Evolutionary conservation across 2,329 filamentous ascomycete genomes (phyloP), one percentile per base, ranked within the genome.

Genomic region (Septoria linicola): DNA sequence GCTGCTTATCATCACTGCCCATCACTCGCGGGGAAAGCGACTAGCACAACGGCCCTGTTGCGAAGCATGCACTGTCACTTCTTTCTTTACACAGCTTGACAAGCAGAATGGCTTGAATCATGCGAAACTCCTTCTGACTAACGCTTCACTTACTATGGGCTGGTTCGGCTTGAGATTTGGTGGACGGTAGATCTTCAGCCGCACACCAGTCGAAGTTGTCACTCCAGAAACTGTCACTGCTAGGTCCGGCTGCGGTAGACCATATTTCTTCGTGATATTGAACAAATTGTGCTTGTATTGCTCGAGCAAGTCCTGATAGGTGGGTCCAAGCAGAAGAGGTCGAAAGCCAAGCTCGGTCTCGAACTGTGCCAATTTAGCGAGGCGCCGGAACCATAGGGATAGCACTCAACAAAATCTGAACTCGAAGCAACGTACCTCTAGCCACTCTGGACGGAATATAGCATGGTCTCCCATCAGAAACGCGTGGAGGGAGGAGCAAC

Each of bases 341-440:
- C 47, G 51, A 36, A 57, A 57, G 43, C 54, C 54, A 13, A 57
- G 48, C 35, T 57, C 54, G 20, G 43, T 20, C 39, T 54, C 54
- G 43, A 57, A 57, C 43, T 55, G 36, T 23, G 17, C 40, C 30
- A 42, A 7, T 20, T 32, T 16, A 41, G 40, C 11, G 14, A 25
- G 16, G 37, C 17, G 14, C 20, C 8, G 17, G 20, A 21, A 10
- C 8, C 23, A n/a, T 23, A 25, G 11, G 6, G 19, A n/a, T n/a
- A n/a, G n/a, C n/a, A n/a, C n/a, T n/a, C n/a, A n/a, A 19, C 16
- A 17, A 20, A 21, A 11, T 11, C 4, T 19, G 40, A 19, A 10
- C 13, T 8, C 23, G 19, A 30, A 6, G 8, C n/a, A 8, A 42
- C 46, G 13, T 36, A 51, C 48, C 48, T 31, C 48, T 16, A 51